phyloP scores from a whole-genome alignment of 768 basidiomycete species.

The Suillus alpinus region DNA sequence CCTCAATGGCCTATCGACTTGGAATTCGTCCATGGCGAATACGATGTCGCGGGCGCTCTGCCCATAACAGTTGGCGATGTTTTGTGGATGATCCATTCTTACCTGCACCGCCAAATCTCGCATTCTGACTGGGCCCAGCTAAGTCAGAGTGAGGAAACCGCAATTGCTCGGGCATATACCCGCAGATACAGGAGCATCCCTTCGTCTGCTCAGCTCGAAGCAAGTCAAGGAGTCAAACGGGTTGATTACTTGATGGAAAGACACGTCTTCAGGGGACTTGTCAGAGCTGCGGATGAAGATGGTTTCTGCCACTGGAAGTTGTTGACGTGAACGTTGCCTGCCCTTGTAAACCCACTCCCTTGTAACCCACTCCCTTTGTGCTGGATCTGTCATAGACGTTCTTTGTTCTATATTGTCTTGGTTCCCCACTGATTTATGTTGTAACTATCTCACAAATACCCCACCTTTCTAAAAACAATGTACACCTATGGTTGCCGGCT shows the following conservation, averaged over 20 bases:
- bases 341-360: not conserved
- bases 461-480: not conserved
- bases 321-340: conserved; percentile 15
- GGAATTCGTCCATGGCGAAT: conserved; percentile 33
- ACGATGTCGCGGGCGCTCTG: conserved; percentile 22
- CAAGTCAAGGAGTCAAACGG: conserved; percentile 37
- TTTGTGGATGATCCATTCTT: conserved; percentile 45
- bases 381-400: not conserved
- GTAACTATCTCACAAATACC: not conserved
- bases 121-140: conserved; percentile 35
- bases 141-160: conserved; percentile 25
- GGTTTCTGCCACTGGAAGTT: conserved; percentile 29
- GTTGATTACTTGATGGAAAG: conserved; percentile 37
- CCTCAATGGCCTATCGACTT: conserved; percentile 64
- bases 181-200: conserved; percentile 31
- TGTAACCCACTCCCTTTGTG: not conserved
- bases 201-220: conserved; percentile 29
- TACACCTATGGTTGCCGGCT: not conserved
- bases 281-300: conserved; percentile 28
- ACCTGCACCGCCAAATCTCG: conserved; percentile 42
- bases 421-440: not conserved
- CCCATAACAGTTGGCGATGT: conserved; percentile 61
- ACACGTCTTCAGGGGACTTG: conserved; percentile 36
- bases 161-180: conserved; percentile 35
- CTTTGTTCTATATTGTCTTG: not conserved